A percentile compares a stretch with the other conserved stretches of the same genome.
Conservation (phyloP, 2,329 filamentous ascomycete genomes). For the Trichoderma brevicompactum region DNA sequence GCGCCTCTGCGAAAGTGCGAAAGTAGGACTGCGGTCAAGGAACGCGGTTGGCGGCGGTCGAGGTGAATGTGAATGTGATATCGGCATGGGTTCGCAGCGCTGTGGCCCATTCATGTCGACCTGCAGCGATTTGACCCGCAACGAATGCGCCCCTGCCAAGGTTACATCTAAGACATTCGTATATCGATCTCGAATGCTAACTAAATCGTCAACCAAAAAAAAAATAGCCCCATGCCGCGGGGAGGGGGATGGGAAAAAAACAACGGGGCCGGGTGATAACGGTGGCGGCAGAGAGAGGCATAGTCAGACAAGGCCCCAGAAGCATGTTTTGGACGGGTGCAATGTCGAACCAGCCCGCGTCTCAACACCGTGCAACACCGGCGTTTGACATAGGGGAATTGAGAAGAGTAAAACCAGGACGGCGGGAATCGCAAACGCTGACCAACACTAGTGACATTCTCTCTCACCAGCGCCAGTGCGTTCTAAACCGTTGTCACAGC, state of each 20-base stretch:
- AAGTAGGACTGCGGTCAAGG: not conserved
- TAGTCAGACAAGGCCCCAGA: not conserved
- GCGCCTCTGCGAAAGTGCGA: not conserved
- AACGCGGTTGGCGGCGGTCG: not conserved
- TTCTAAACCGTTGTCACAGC: constrained; percentile 10
- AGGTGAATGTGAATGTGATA: constrained; percentile 17
- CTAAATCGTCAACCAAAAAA: not conserved
- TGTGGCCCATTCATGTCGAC: constrained; percentile 9
- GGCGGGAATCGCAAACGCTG: not conserved
- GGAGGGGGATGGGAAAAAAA: not conserved
- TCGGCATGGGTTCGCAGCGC: constrained; percentile 10
- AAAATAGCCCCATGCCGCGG: not conserved
- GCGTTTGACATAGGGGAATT: constrained; percentile 3
- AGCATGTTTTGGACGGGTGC: not conserved
- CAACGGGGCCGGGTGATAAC: not conserved
- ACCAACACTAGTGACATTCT: constrained; percentile 3
- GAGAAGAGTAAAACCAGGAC: not conserved
- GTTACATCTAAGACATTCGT: constrained; percentile 19
- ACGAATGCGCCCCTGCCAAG: constrained; percentile 6
- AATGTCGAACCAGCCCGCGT: not conserved
- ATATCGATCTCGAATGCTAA: constrained; percentile 22
- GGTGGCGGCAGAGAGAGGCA: not conserved
- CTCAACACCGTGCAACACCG: not conserved
- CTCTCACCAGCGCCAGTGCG: not conserved
- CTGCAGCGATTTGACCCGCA: constrained; percentile 17